phyloP scores from a whole-genome alignment of 2,329 filamentous ascomycete species.

The Beauveria medogensis region DNA sequence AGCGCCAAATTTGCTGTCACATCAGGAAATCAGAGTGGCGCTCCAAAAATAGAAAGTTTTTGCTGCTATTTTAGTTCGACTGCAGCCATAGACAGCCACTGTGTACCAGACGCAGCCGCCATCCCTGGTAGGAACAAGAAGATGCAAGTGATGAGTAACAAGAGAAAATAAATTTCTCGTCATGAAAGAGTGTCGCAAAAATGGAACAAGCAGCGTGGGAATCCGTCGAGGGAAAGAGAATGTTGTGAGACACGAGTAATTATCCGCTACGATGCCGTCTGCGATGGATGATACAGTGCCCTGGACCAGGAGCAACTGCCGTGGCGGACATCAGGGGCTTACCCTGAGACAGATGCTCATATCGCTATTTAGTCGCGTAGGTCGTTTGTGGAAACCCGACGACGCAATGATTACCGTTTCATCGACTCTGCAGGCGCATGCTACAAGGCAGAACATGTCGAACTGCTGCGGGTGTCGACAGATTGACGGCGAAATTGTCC shows the following conservation, averaged over 20 bases:
- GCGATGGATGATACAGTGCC: too few species aligned
- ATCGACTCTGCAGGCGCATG: not conserved
- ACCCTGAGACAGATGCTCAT: not conserved
- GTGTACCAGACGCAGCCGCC: too few species aligned
- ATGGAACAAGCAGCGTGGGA: not conserved
- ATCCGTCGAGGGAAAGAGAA: not conserved
- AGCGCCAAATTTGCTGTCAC: too few species aligned
- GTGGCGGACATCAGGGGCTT: not conserved
- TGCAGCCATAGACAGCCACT: too few species aligned
- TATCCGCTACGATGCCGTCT: not conserved
- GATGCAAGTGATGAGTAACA: too few species aligned
- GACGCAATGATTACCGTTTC: not conserved
- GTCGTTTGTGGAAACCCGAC: not conserved
- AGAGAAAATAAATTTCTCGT: too few species aligned
- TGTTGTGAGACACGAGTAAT: not conserved
- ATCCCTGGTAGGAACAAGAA: too few species aligned
- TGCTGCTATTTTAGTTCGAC: too few species aligned
- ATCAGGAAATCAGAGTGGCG: too few species aligned
- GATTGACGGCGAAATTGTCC: not conserved
- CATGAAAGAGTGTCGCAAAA: too few species aligned
- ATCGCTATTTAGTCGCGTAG: not conserved
- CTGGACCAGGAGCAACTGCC: not conserved
- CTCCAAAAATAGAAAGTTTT: too few species aligned
- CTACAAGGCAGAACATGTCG: not conserved
- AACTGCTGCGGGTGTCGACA: not conserved